These are phyloP conservation scores for Pythium myriotylum DNA, from an alignment of 352 stramenopile species.

Conservation along the genomic window DNA sequence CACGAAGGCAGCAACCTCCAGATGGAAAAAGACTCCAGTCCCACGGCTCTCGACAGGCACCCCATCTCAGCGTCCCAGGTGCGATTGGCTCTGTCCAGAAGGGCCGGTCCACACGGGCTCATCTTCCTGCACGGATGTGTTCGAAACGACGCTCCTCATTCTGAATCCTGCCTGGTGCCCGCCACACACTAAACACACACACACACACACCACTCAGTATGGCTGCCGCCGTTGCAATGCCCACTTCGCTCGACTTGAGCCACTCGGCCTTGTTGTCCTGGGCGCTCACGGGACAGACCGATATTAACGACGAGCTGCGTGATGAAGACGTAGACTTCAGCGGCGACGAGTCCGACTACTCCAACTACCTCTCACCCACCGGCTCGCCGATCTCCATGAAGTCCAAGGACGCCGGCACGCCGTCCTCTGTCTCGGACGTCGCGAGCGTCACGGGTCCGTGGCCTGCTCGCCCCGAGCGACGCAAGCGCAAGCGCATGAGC, in stretches of 20 bases:
- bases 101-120: background rate
- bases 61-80: too few species aligned
- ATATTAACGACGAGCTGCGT: slow-evolving; percentile 17
- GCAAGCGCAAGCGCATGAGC: slow-evolving; percentile 27
- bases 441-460: background rate
- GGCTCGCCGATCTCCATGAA: background rate
- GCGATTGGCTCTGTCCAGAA: background rate
- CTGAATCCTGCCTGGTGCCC: background rate
- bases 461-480: slow-evolving; percentile 1
- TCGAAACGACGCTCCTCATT: slow-evolving; percentile 3
- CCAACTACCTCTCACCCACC: background rate
- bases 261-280: slow-evolving; percentile 5
- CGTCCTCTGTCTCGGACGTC: background rate
- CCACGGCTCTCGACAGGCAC: too few species aligned
- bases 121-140: background rate
- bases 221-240: slow-evolving; percentile 4
- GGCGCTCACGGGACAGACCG: slow-evolving; percentile 1
- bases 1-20: too few species aligned
- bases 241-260: slow-evolving; percentile 1
- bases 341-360: slow-evolving; percentile 11
- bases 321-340: slow-evolving; percentile 19
- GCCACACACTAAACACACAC: background rate
- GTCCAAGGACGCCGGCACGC: background rate
- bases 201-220: slow-evolving; percentile 14
- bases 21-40: too few species aligned